Evolutionary conservation across 352 stramenopile genomes (phyloP), one percentile per base, ranked within the genome.

Genomic region (Pythium folliculosum): DNA sequence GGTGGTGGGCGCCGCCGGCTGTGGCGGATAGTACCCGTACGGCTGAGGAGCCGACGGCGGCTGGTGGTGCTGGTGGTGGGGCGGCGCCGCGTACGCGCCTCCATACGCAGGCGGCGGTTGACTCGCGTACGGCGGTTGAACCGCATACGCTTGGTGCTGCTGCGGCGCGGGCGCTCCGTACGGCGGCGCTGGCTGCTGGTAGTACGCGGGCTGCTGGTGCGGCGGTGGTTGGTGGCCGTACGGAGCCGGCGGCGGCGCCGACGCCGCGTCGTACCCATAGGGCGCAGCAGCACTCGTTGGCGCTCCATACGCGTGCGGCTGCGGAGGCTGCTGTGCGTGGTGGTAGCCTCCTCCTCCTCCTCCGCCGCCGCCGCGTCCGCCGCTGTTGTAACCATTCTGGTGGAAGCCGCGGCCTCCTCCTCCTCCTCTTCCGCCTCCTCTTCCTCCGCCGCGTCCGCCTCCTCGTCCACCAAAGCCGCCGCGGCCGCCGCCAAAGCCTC

Each of bases 81-180:
- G 23, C 59, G 27, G 35, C 1, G 35, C 35, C 35, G 35, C 35
- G 35, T 40, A 40, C 8, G 35, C 35, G 4, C 35, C 35, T 13
- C 35, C 35, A 40, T 40, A 40, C 8, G 35, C 35, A 13, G 35
- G 35, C 35, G 22, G 49, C 23, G 23, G 49, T 17, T 32, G 27
- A 5, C 27, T 32, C 27, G 49, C 49, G 23, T 56, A 56, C 10
- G 35, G 35, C 35, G 32, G 5, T 9, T 37, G 32, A 37, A 5
- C 21, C 6, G 22, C 22, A 35, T 72, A 74, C 37, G 50, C 22
- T 30, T 72, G 73, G 37, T 66, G 64, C 13, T 65, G 63, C 27
- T 72, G 73, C 58, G 51, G 40, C n/a, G 64, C 53, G 43, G 67
- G 59, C n/a, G 35, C 47, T 10, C 14, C 32, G 9, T 67, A 52